Base-by-base conservation (phyloP, 2,329 filamentous ascomycete species). In the Trichophyton verrucosum region DNA sequence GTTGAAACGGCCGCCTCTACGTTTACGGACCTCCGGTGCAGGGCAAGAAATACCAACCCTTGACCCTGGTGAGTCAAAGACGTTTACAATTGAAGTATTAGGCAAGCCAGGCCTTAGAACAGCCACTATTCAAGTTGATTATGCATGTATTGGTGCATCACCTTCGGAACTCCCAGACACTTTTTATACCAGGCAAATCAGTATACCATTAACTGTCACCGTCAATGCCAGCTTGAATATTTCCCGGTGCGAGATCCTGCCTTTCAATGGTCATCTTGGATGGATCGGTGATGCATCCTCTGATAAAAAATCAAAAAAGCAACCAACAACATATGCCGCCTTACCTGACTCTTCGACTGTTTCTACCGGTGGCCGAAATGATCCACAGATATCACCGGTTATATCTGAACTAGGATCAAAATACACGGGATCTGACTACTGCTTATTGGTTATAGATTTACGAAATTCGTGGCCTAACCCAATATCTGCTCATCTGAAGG, bases 221-320 rank as follows among this genome's bases (percentile, higher is more conserved):
- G 92, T 97, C 56, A 96, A 96, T 69, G 88, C 91, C 2, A 94
- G 90, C 68, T 80, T 96, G 27, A 90, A 96, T 68, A 78, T 96
- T 8, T 81, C 86, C 38, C 82, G 89, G 42, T 85, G 91, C 65
- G 91, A 96, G 68, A 80, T 95, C 17, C 73, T 94, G 38, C 86
- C 90, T 0, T 80, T 95, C 9, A 83, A 84, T 56, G 82, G 83
- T 9, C 78, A 82, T 57, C 83, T 94, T 59, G 86, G 87, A 0
- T 89, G 87, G 84, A 72, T 62, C 40, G 33, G 56, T 3, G 30
- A 53, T 60, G 13, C 57, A n/a, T 60, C 60, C 7, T 33, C 27
- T 58, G 59, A 20, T 60, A 64, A 22, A 5, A 30, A 55, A 15
- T 62, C 62, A 17, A 51, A 59, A 64, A 7, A 8, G 13, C 17